Conservation (phyloP, 2,329 filamentous ascomycete species). For the Verticillium isaacii region DNA sequence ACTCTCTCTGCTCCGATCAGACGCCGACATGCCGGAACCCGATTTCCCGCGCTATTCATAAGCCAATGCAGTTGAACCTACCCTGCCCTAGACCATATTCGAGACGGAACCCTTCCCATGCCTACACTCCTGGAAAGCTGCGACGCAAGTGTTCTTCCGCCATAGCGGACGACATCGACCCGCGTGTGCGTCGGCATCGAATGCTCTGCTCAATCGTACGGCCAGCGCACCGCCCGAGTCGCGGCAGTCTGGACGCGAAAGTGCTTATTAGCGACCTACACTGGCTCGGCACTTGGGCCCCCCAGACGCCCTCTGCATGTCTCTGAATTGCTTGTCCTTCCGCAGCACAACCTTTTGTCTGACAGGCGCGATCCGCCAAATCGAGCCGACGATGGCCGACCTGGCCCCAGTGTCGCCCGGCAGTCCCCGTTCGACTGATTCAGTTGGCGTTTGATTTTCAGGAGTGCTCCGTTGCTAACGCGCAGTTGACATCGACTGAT, state of each 20-base stretch:
- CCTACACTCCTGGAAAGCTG: not conserved
- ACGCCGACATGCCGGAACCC: not conserved
- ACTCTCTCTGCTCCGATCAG: not conserved
- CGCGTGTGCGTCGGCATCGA: not conserved
- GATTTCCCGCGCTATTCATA: not conserved
- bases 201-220: too few relatives aligned
- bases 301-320: not conserved
- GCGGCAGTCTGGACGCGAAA: not conserved
- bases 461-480: not conserved
- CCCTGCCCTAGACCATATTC: not conserved
- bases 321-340: not conserved
- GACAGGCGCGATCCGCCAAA: not conserved
- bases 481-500: not conserved
- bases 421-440: not conserved
- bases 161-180: not conserved
- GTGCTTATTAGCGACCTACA: not conserved
- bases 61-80: not conserved
- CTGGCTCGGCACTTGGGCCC: not conserved
- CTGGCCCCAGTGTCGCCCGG: not conserved
- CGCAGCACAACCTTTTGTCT: not conserved
- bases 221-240: not conserved
- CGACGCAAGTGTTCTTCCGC: not conserved
- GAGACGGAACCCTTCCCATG: not conserved
- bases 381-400: not conserved
- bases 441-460: not conserved